Percentiles rank a stretch among this genome's conserved stretches.
These are phyloP conservation scores for Saitozyma podzolica DNA, from an alignment of 768 basidiomycete species.

Conservation along the genomic window DNA sequence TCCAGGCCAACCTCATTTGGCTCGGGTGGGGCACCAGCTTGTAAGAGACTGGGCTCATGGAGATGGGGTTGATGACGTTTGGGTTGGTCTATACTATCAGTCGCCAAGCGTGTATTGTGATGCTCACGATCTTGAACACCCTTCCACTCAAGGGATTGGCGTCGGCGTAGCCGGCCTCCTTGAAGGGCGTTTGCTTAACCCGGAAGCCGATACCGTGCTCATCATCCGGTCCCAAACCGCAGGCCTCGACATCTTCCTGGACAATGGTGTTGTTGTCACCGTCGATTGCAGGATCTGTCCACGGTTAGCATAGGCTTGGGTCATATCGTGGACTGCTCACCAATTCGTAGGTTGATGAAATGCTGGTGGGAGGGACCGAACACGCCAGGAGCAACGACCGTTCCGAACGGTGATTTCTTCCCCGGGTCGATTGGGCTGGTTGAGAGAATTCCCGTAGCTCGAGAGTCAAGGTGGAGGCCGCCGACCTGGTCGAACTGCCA, in stretches of 20 bases:
- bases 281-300: constrained; percentile 39
- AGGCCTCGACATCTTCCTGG: constrained; percentile 38
- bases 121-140: constrained; percentile 31
- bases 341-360: constrained; percentile 37
- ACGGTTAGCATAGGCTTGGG: background rate
- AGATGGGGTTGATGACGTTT: constrained; percentile 33
- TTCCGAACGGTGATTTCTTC: constrained; percentile 37
- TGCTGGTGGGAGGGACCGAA: constrained; percentile 39
- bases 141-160: constrained; percentile 35
- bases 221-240: constrained; percentile 19
- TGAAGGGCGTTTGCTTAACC: constrained; percentile 30
- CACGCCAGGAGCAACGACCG: constrained; percentile 38
- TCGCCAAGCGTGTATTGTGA: constrained; percentile 7
- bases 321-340: background rate
- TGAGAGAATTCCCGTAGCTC: constrained; percentile 47
- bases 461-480: constrained; percentile 41
- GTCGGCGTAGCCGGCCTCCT: constrained; percentile 33
- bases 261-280: constrained; percentile 37
- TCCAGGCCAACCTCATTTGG: constrained; percentile 37
- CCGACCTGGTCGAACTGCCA: constrained; percentile 43
- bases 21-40: constrained; percentile 42
- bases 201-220: constrained; percentile 33
- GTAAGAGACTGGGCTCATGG: constrained; percentile 36
- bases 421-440: constrained; percentile 39
- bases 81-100: constrained; percentile 28